Evolutionary conservation across 2,329 filamentous ascomycete genomes (phyloP), one percentile per base, ranked within the genome.

Genomic region (Aspergillus sp.): DNA sequence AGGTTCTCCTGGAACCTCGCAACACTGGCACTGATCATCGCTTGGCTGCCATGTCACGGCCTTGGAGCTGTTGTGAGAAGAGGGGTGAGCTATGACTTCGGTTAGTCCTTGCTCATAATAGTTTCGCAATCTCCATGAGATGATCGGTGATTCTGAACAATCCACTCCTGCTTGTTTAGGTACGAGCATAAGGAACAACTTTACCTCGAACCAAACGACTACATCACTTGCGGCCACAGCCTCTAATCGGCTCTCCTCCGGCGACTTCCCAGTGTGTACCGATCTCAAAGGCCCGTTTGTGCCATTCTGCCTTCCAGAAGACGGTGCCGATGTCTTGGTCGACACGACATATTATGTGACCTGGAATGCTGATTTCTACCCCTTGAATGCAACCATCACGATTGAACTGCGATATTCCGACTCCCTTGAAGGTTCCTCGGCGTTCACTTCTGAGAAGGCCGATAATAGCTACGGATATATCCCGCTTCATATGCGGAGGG

Each of bases 261-360:
- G 69, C 8, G 69, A 69, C 31, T 77, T 77, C 50, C 72, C 73
- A 7, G 54, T 69, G 51, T 79, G 76, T 58, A 70, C 64, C n/a
- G 65, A 72, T 52, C 47, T 64, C 8, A 61, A 67, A 30, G 64
- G 61, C 15, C 59, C 65, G 15, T 64, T 68, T 23, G 59, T 60
- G 22, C 74, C 75, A 4, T 77, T 79, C 59, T 79, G 76, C 62
- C 68, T 73, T 23, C 77, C 77, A 7, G 66, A 65, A 41, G 70
- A 79, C 66, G 69, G 67, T 28, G 68, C 71, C 2, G 67, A 72
- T 9, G 64, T 79, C n/a, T 70, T 73, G 41, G 70, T 74, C n/a
- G 77, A 71, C 53, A 73, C 74, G 30, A 77, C 72, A 2, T 78
- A 79, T 66, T 78, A 77, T 59, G 73, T 76, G 19, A 77, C 74